Conservation (phyloP, 1,139 yeast species). For the Suhomyces maxii region DNA sequence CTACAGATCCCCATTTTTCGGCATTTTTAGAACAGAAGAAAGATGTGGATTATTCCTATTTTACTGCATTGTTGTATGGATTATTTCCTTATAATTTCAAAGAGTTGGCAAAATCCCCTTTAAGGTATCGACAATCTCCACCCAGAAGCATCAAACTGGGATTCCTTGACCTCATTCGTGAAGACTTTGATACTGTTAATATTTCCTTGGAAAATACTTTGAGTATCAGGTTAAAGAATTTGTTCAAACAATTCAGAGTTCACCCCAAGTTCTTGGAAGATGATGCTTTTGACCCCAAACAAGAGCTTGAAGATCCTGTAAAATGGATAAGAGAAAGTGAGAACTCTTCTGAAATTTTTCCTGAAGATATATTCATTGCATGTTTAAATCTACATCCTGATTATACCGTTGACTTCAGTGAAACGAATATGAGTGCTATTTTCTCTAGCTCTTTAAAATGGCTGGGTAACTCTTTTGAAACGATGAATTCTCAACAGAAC, state of each 20-base stretch:
- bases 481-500: neutral
- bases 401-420: slow-evolving; percentile 7
- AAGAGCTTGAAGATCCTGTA: slow-evolving; percentile 45
- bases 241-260: slow-evolving; percentile 31
- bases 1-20: neutral
- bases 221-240: slow-evolving; percentile 10
- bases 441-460: neutral
- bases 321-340: slow-evolving; percentile 29
- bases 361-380: slow-evolving; percentile 35
- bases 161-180: slow-evolving; percentile 5
- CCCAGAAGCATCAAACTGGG: slow-evolving; percentile 13
- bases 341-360: slow-evolving; percentile 17
- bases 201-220: neutral
- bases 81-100: slow-evolving; percentile 57
- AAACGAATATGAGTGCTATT: neutral
- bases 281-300: slow-evolving; percentile 26
- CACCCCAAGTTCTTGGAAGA: slow-evolving; percentile 50
- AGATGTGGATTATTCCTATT: slow-evolving; percentile 20
- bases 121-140: slow-evolving; percentile 16
- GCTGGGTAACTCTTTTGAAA: neutral
- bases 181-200: neutral
- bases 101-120: slow-evolving; percentile 46
- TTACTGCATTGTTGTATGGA: slow-evolving; percentile 54
- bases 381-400: slow-evolving; percentile 36
- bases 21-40: neutral